Evolutionary conservation across 139 green algal genomes (phyloP).

Genomic region (Coelastrella sp.): DNA sequence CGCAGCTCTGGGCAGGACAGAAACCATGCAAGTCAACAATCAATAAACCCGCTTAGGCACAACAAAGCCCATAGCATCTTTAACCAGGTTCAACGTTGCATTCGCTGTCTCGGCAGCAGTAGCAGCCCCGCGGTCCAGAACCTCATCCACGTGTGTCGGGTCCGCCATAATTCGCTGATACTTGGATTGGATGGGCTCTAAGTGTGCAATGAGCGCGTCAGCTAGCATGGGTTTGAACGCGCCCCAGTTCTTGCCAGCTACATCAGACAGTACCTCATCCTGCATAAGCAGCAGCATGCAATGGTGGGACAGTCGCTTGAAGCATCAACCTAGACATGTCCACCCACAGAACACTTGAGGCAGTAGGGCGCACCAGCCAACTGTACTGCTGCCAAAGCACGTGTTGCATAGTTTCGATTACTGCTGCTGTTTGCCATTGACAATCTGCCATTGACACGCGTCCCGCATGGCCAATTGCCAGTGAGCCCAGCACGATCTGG

Average conservation of each 20-base stretch:
- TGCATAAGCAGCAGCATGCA: slow-evolving; percentile 22
- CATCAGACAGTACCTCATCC: slow-evolving; percentile 76
- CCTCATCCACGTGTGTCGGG: slow-evolving; percentile 67
- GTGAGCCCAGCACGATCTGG: too few species aligned
- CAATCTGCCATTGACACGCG: too few species aligned
- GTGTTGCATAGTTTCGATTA: too few species aligned
- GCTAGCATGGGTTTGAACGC: slow-evolving; percentile 96
- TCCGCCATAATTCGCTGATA: slow-evolving; percentile 69
- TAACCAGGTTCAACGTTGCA: slow-evolving; percentile 69
- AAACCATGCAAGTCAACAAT: neutral
- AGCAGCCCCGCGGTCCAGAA: slow-evolving; percentile 74
- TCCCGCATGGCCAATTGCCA: too few species aligned
- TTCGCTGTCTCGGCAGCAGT: slow-evolving; percentile 71
- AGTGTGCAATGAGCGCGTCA: slow-evolving; percentile 94
- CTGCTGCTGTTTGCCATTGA: too few species aligned
- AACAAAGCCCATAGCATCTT: slow-evolving; percentile 87
- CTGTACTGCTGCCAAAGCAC: too few species aligned
- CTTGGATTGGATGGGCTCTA: slow-evolving; percentile 90
- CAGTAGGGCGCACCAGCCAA: too few species aligned
- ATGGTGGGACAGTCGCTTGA: neutral
- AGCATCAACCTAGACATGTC: too few species aligned
- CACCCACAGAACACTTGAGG: too few species aligned
- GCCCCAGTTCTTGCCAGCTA: slow-evolving; percentile 88
- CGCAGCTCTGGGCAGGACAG: neutral
- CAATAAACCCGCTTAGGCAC: slow-evolving; percentile 41